phyloP scores from a whole-genome alignment of 1,284 basidiomycete genomes.

The Fomitopsis palustris region DNA sequence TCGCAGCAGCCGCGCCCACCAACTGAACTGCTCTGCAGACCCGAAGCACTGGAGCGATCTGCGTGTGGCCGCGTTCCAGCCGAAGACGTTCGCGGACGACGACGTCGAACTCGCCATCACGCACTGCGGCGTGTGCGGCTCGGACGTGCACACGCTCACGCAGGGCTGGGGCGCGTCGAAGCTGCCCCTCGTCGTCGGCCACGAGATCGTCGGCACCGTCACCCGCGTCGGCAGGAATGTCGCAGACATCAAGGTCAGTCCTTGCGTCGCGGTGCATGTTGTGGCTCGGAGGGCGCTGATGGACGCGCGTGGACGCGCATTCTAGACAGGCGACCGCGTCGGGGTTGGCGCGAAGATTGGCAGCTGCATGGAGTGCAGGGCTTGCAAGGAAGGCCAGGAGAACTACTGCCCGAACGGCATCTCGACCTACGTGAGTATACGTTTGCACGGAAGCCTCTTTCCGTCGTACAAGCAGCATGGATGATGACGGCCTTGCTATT shows the following conservation, averaged over 20 bases:
- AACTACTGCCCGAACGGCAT: conserved; percentile 41
- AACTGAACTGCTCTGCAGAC: conserved; percentile 4
- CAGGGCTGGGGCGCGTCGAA: conserved; percentile 45
- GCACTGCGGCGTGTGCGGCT: conserved; percentile 42
- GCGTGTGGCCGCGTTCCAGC: conserved; percentile 34
- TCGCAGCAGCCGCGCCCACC: neutral
- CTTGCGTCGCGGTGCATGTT: neutral
- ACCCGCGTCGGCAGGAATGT: conserved; percentile 52
- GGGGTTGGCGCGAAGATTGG: conserved; percentile 63
- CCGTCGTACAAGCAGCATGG: no score
- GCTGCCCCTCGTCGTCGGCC: conserved; percentile 42
- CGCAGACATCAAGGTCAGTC: conserved; percentile 41
- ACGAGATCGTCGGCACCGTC: conserved; percentile 62
- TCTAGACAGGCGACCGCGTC: conserved; percentile 52
- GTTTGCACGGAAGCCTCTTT: no score
- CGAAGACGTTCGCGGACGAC: conserved; percentile 30
- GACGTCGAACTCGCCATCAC: conserved; percentile 38
- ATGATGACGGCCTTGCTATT: no score
- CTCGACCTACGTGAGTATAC: conserved; percentile 17
- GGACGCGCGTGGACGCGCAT: neutral
- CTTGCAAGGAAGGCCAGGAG: conserved; percentile 54
- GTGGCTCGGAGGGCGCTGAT: no score
- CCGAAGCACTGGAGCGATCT: conserved; percentile 37
- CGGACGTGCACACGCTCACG: conserved; percentile 50
- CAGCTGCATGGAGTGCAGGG: conserved; percentile 48